Evolutionary conservation across 768 basidiomycete species (phyloP).

Genomic region (Hypholoma sublateritium): DNA sequence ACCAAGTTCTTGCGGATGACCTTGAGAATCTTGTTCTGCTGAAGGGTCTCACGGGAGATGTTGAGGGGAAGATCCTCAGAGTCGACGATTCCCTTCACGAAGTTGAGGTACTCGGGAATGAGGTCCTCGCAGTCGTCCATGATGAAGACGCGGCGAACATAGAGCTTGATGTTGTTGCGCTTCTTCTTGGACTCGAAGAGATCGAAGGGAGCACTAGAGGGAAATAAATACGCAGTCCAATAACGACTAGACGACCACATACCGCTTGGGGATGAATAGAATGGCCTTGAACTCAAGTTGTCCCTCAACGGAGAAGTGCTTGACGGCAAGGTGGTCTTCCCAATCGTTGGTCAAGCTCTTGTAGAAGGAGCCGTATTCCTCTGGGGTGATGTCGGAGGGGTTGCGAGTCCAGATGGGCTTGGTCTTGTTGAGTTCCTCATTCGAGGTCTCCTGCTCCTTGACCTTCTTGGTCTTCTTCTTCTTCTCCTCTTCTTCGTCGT

Average conservation of each 20-base stretch:
- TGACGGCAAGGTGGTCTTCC: slow-evolving; percentile 99
- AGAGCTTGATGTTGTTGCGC: slow-evolving; percentile 99
- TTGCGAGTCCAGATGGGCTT: slow-evolving; percentile 99
- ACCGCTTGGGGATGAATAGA: slow-evolving; percentile 96
- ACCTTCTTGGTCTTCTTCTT: slow-evolving; percentile 94
- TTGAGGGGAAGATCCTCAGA: slow-evolving; percentile 99
- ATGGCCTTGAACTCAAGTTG: slow-evolving; percentile 99
- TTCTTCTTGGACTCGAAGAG: slow-evolving; percentile 99
- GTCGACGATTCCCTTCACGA: slow-evolving; percentile 99
- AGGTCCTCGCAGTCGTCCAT: slow-evolving; percentile 99
- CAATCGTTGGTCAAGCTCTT: slow-evolving; percentile 99
- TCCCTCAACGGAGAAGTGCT: slow-evolving; percentile 99
- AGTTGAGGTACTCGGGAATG: slow-evolving; percentile 99
- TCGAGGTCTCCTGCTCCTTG: slow-evolving; percentile 83
- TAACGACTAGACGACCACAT: slow-evolving; percentile 19
- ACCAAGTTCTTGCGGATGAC: slow-evolving; percentile 99
- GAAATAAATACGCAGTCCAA: slow-evolving; percentile 6
- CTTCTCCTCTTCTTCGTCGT: slow-evolving; percentile 84
- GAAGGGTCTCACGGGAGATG: slow-evolving; percentile 99
- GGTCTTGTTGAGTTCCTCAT: slow-evolving; percentile 99
- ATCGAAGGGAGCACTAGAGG: slow-evolving; percentile 88
- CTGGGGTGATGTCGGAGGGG: slow-evolving; percentile 87
- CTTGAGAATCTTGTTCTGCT: slow-evolving; percentile 99
- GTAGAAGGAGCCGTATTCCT: slow-evolving; percentile 97
- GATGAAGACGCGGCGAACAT: slow-evolving; percentile 99